Conservation (phyloP, 2,329 filamentous ascomycete species). For the Aspergillus tubingensis region DNA sequence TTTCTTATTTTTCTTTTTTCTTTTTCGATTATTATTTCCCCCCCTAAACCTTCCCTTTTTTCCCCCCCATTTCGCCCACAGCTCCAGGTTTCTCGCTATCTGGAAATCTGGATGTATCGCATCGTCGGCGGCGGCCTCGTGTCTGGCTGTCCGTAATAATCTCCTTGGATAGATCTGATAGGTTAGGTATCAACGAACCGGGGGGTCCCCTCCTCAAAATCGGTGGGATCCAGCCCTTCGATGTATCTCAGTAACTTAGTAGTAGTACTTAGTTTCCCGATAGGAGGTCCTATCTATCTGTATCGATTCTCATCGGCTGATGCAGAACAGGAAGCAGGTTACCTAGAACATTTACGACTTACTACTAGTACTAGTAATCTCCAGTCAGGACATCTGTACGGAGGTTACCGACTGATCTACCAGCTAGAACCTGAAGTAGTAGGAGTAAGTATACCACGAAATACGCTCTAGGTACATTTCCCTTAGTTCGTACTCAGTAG, state of each 20-base stretch:
- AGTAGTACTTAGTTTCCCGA: too few relatives aligned
- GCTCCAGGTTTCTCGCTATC: neutral
- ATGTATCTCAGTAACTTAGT: too few relatives aligned
- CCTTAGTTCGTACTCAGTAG: too few relatives aligned
- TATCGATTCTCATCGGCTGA: neutral
- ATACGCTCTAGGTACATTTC: too few relatives aligned
- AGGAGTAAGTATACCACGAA: too few relatives aligned
- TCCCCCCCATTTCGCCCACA: neutral
- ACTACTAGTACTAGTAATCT: too few relatives aligned
- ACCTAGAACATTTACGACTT: too few relatives aligned
- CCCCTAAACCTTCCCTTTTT: too few relatives aligned
- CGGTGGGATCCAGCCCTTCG: conserved; percentile 13
- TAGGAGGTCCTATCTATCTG: neutral
- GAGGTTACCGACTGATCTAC: too few relatives aligned
- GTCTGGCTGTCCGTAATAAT: conserved; percentile 5
- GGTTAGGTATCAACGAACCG: neutral
- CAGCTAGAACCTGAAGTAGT: too few relatives aligned
- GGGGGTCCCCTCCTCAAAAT: neutral
- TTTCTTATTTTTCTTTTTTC: conserved; percentile 14
- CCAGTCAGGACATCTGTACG: too few relatives aligned
- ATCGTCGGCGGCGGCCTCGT: conserved; percentile 6
- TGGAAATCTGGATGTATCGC: conserved; percentile 1
- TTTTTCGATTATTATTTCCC: conserved; percentile 10
- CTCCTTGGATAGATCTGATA: neutral
- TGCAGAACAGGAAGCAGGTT: neutral